Evolutionary conservation across 2,329 filamentous ascomycete genomes (phyloP), one percentile per base, ranked within the genome.

Genomic region (Leptographium lundbergii): DNA sequence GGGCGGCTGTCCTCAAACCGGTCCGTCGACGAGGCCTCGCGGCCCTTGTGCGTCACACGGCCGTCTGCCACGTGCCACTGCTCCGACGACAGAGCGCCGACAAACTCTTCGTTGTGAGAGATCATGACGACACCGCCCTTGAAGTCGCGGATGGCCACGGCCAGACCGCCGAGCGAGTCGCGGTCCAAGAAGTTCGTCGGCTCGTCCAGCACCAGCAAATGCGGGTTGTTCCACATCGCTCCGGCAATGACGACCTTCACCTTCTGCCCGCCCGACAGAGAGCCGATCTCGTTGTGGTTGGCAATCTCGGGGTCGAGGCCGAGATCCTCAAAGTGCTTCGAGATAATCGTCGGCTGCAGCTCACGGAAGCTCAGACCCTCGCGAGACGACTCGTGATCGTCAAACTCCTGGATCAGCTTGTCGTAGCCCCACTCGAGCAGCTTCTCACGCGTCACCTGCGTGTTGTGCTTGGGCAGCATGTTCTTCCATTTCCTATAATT

Each of bases 131-230:
- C 94, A 73, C 94, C 94, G 65, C 94, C 94, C 78, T 91, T 95
- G 84, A 95, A 99, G 70, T 97, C 94, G 66, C 91, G 89, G 68
- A 99, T 97, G 65, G 94, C 94, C 48, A 96, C 91, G n/a, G 94
- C 91, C 59, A 99, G 82, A 73, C 92, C 94, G 69, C 94, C 95
- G 22, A 99, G 86, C 19, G 91, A 96, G 75, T 99, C 94, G 67
- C 94, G 91, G 70, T 99, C 94, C 78, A 99, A 85, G 82, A 96
- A 99, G 78, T 99, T 99, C 71, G 94, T 97, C 60, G 94, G 94
- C 76, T 99, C 92, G 81, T 99, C 94, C 27, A 99, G 86, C 55
- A 99, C 94, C 62, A 99, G 84, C 68, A 99, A 76, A 77, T 99
- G 94, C 0, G 94, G 94, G 78, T 97, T 97, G 77, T 97, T 96